Base-by-base conservation (phyloP, 2,329 filamentous ascomycete species). In the Verticillium alfalfae region DNA sequence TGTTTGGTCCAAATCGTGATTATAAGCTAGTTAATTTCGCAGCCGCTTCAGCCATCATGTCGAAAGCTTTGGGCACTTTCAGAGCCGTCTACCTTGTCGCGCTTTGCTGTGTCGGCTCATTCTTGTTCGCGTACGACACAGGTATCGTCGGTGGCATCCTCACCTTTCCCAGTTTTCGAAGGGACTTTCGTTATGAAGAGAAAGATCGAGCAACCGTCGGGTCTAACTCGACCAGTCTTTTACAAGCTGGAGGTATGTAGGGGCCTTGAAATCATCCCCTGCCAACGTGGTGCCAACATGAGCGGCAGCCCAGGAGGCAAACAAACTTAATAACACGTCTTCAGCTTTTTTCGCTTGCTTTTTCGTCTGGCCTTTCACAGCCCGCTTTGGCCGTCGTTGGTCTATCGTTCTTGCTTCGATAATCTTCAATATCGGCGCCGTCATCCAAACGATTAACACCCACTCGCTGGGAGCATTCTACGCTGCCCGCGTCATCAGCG, bases 391-490 rank as follows among this genome's bases (percentile, higher is more conserved):
- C 39, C 76, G 78, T 12, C 73, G 75, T 6, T 72, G 70, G 70
- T 75, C 77, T 18, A 70, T 79, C 55, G 70, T 75, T 6, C 69
- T 78, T 18, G 73, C 75, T 34, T 75, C 75, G 1, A 58, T 69
- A 41, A 73, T 79, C 34, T 84, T 83, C 70, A 78, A 76, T 68
- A 62, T 79, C 26, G 78, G 78, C 39, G 76, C 72, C 39, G 66
- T 76, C 22, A 63, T 79, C 18, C 76, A 79, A 62, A 69, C 73
- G 16, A 71, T 78, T 58, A 73, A 74, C 57, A 74, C 73, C 5
- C 73, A 76, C 60, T 72, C 68, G 2, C 67, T 78, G 15, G 72
- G 66, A 1, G 71, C 72, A 1, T 75, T 76, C 62, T 78, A 78
- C 56, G 75, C 71, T 9, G 76, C 72, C 10, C 74, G 77, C 13